Evolutionary conservation across 176 grass and related monocot genomes (phyloP).

Genomic region (Dendrocalamus sinicus): DNA sequence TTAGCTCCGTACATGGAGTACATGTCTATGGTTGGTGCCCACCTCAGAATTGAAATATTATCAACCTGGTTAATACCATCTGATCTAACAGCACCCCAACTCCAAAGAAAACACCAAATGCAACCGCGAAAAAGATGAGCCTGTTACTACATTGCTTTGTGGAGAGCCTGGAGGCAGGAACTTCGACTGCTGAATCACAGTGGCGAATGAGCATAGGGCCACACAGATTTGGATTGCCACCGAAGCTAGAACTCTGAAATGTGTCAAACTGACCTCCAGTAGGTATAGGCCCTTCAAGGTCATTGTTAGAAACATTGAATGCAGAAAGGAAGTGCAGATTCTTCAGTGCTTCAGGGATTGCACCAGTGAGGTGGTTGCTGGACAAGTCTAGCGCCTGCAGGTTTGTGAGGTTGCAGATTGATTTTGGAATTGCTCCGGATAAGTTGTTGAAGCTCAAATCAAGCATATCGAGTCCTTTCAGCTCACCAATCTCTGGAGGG

Average conservation of each 20-base stretch:
- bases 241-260: conserved; percentile 4
- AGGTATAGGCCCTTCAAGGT: conserved; percentile 35
- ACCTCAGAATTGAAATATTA: not conserved
- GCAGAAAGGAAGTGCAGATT: conserved; percentile 6
- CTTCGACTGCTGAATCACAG: not conserved
- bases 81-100: conserved; percentile 1
- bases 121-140: not conserved
- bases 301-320: conserved; percentile 35
- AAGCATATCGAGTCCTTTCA: not conserved
- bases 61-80: not conserved
- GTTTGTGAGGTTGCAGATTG: conserved; percentile 17
- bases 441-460: conserved; percentile 17
- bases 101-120: not conserved
- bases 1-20: too few species aligned
- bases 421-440: conserved; percentile 1
- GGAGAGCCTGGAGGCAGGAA: not conserved
- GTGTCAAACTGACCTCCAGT: conserved; percentile 12
- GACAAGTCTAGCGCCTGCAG: conserved; percentile 31
- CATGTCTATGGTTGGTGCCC: too few species aligned
- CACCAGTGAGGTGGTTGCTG: conserved; percentile 8
- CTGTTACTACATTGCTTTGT: not conserved
- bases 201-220: conserved; percentile 16
- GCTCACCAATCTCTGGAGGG: conserved; percentile 4
- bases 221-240: conserved; percentile 40
- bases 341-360: not conserved